A percentile compares a stretch with the other conserved stretches of the same genome.
Conservation (phyloP, 2,329 filamentous ascomycete species). For the Curvularia eragrostidis region DNA sequence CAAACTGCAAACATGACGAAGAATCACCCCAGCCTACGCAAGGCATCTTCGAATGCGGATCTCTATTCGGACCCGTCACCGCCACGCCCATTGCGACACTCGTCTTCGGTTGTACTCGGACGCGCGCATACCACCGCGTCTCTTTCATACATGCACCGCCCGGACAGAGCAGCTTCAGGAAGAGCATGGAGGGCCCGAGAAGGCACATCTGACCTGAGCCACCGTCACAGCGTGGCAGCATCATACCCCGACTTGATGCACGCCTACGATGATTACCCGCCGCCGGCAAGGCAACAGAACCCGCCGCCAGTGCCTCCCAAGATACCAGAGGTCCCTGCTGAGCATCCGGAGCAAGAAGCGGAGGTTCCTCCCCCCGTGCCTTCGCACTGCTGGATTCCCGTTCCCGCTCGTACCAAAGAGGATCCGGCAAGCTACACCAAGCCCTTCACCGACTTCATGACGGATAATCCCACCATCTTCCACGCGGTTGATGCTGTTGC, state of each 20-base stretch:
- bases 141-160: slow-evolving; percentile 30
- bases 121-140: slow-evolving; percentile 43
- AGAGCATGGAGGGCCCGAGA: slow-evolving; percentile 18
- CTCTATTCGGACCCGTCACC: slow-evolving; percentile 48
- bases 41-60: slow-evolving; percentile 46
- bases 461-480: slow-evolving; percentile 89
- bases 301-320: slow-evolving; percentile 50
- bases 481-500: slow-evolving; percentile 85
- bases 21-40: slow-evolving; percentile 47
- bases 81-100: slow-evolving; percentile 35
- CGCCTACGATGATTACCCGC: slow-evolving; percentile 38
- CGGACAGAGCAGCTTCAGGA: slow-evolving; percentile 22
- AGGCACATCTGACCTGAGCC: slow-evolving; percentile 16
- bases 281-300: slow-evolving; percentile 31
- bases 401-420: slow-evolving; percentile 30
- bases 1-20: slow-evolving; percentile 42
- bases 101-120: slow-evolving; percentile 34
- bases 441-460: slow-evolving; percentile 87
- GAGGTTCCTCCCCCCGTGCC: slow-evolving; percentile 14
- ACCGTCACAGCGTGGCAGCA: slow-evolving; percentile 42
- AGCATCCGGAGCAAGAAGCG: slow-evolving; percentile 11
- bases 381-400: slow-evolving; percentile 29
- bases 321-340: slow-evolving; percentile 35
- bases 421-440: slow-evolving; percentile 67
- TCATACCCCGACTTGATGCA: slow-evolving; percentile 43